phyloP scores from a whole-genome alignment of 768 basidiomycete species.

The Pholiota conissans region DNA sequence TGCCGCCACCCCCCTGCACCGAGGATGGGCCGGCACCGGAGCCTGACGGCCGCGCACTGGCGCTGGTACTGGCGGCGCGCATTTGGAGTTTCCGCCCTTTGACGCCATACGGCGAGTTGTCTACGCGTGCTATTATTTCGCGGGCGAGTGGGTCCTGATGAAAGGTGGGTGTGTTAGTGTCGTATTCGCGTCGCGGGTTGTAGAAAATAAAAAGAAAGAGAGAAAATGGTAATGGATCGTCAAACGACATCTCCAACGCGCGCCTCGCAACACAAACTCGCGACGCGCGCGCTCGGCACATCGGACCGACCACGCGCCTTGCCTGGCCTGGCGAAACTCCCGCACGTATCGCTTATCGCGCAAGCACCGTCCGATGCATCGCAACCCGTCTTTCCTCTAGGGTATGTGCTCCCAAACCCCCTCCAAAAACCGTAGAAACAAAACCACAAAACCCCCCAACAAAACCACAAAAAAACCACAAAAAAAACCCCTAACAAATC shows the following conservation, averaged over 20 bases:
- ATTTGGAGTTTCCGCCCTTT: constrained; percentile 62
- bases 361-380: no score
- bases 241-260: no score
- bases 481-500: neutral
- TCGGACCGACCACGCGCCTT: no score
- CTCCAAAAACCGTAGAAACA: no score
- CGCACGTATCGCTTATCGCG: no score
- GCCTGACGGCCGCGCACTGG: neutral
- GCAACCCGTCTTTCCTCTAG: no score
- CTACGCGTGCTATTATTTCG: constrained; percentile 82
- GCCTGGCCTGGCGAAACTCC: no score
- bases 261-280: no score
- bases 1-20: neutral
- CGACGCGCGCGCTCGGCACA: no score
- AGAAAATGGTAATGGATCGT: no score
- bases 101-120: constrained; percentile 76
- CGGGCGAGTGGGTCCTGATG: constrained; percentile 72
- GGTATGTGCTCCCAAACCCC: no score
- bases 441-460: no score
- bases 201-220: neutral
- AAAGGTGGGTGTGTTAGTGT: constrained; percentile 9
- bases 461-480: neutral
- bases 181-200: neutral
- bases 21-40: neutral
- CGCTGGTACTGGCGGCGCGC: constrained; percentile 3